A percentile compares a stretch with the other conserved stretches of the same genome.
These are phyloP conservation scores for Spinellus fusiger DNA, from an alignment of 192 early-diverging fungal species.

Conservation along the genomic window DNA sequence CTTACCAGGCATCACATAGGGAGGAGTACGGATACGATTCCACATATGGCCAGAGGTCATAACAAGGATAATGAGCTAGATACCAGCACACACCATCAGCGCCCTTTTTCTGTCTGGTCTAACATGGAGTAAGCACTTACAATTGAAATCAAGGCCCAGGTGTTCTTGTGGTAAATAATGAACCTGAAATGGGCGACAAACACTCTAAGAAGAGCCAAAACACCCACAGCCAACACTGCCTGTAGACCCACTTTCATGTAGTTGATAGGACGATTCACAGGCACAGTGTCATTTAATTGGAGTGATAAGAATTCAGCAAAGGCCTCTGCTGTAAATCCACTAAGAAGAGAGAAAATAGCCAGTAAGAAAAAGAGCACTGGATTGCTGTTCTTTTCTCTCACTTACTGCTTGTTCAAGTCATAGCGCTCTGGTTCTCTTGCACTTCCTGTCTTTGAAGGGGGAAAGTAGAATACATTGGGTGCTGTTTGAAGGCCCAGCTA, in stretches of 20 bases:
- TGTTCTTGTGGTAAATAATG: constrained; percentile 47
- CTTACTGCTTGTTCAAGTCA: constrained; percentile 51
- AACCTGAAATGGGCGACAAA: constrained; percentile 37
- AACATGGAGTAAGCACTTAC: neutral
- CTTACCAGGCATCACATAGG: constrained; percentile 46
- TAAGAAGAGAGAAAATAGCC: constrained; percentile 6
- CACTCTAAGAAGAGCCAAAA: constrained; percentile 28
- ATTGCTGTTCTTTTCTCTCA: neutral
- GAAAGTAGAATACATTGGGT: constrained; percentile 61
- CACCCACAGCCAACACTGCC: constrained; percentile 28
- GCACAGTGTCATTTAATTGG: constrained; percentile 28
- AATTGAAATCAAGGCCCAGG: constrained; percentile 49
- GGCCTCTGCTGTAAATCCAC: constrained; percentile 58
- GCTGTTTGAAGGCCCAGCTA: constrained; percentile 52
- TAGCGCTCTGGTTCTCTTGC: constrained; percentile 46
- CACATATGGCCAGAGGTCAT: constrained; percentile 83
- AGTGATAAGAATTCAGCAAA: constrained; percentile 53
- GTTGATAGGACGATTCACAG: constrained; percentile 53
- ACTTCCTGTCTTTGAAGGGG: constrained; percentile 49
- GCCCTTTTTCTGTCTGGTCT: neutral
- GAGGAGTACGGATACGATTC: constrained; percentile 76
- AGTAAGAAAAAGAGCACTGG: neutral
- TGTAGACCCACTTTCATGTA: constrained; percentile 38
- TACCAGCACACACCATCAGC: too few species aligned
- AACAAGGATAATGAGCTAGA: constrained; percentile 45